Base-by-base conservation (phyloP, 2,329 filamentous ascomycete genomes). In the Fusarium longipes region DNA sequence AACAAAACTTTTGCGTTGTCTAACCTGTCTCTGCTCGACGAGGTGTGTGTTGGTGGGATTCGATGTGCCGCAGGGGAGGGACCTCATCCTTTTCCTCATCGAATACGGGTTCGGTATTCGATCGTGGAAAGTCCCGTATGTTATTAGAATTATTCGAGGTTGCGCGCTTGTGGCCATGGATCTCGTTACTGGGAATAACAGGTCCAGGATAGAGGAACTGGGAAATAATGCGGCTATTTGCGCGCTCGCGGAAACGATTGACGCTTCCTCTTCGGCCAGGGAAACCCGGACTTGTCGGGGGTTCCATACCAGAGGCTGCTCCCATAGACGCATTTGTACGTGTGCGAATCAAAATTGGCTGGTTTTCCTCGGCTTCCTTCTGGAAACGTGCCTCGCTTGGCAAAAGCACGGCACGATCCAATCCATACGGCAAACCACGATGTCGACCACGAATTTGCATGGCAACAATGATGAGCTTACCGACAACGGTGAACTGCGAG, bases 401-500 rank as follows among this genome's bases (percentile, higher is more conserved):
- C 17, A 89, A 77, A 11, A 88, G 79, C 11, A 89, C 85, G 43
- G 86, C 86, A n/a, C 86, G 82, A 71, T 89, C 86, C 3, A 90
- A 82, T 5, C 87, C 87, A 71, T 91, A 91, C 1, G 89, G 89
- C 6, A 91, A 79, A 53, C 89, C 89, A 74, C 89, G 87, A 72
- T 91, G 89, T 3, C 89, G 86, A 8, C 89, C 89, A 76, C 89
- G 88, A 56, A 91, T 86, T 78, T 89, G 86, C 87, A 91, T 90
- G 29, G 87, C 87, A 57, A 91, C 84, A 52, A 91, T 87, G 67
- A 91, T 84, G 3, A 91, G 83, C 73, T 91, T 91, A 78, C 75
- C 93, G 77, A 97, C 78, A 0, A 89, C 85, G 14, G 85, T 87
- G 77, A 99, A 97, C 70, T 97, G 88, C 0, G 87, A 90, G 30